A percentile compares a stretch with the other conserved stretches of the same genome.
Evolutionary conservation across 192 early-diverging fungal genomes (phyloP).

Genomic region (Coemansia sp.): DNA sequence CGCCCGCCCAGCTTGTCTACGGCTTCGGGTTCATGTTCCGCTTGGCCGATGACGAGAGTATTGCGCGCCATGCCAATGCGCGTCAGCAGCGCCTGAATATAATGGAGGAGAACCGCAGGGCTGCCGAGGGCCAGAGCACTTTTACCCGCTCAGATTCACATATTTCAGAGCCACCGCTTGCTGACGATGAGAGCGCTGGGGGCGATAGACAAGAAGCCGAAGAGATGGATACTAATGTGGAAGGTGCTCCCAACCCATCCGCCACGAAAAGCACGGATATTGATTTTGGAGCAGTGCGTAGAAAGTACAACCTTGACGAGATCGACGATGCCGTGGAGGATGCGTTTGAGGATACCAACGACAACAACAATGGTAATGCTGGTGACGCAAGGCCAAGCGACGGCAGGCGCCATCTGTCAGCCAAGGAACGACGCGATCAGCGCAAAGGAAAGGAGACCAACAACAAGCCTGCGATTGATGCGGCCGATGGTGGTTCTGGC

Average conservation of each 20-base stretch:
- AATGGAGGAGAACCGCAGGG: constrained; percentile 32
- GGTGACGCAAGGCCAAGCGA: background rate
- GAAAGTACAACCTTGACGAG: constrained; percentile 58
- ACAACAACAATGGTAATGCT: background rate
- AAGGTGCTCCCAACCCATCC: background rate
- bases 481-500: background rate
- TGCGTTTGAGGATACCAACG: constrained; percentile 15
- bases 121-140: constrained; percentile 9
- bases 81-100: constrained; percentile 59
- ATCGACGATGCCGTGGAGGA: constrained; percentile 42
- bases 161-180: constrained; percentile 6
- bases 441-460: constrained; percentile 59
- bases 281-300: constrained; percentile 43
- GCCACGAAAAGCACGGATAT: background rate
- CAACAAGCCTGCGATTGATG: background rate
- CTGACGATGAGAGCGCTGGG: constrained; percentile 2
- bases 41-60: constrained; percentile 76
- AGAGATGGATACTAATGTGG: background rate
- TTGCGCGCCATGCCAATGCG: constrained; percentile 68
- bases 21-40: constrained; percentile 95
- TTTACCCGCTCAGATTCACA: background rate
- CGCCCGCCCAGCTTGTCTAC: constrained; percentile 90
- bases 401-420: constrained; percentile 60
- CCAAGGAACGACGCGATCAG: constrained; percentile 81
- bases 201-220: background rate